A percentile compares a stretch with the other conserved stretches of the same genome.
phyloP scores from a whole-genome alignment of 768 basidiomycete species.

The Boletus rubroflammeus region DNA sequence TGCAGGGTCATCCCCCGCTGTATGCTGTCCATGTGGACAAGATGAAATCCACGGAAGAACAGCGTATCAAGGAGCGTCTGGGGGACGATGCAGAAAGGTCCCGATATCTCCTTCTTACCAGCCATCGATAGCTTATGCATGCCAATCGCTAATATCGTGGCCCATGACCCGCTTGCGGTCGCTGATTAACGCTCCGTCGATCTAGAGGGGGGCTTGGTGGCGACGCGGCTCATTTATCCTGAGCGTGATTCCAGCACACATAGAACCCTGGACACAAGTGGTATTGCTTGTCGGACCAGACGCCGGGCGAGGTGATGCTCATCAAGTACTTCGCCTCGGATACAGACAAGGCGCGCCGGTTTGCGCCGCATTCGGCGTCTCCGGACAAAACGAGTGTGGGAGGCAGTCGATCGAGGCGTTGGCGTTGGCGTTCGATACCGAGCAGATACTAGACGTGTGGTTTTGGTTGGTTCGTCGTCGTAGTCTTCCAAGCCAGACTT shows the following conservation, averaged over 20 bases:
- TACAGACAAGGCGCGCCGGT: conserved; percentile 30
- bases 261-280: conserved; percentile 34
- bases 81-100: conserved; percentile 38
- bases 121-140: background rate
- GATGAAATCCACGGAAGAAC: background rate
- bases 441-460: conserved; percentile 17
- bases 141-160: background rate
- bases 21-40: background rate
- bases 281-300: conserved; percentile 37
- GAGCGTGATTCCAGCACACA: conserved; percentile 20
- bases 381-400: conserved; percentile 29
- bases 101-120: background rate
- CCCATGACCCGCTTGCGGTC: background rate
- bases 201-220: background rate
- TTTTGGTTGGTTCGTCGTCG: background rate
- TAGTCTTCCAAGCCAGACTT: background rate
- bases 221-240: conserved; percentile 33
- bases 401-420: conserved; percentile 41
- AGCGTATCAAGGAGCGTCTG: conserved; percentile 22
- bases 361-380: conserved; percentile 36
- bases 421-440: conserved; percentile 35
- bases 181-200: background rate
- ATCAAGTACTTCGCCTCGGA: conserved; percentile 44
- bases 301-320: conserved; percentile 36
- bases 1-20: background rate